phyloP scores from a whole-genome alignment of 192 early-diverging fungal species.

The Coemansia sp. region DNA sequence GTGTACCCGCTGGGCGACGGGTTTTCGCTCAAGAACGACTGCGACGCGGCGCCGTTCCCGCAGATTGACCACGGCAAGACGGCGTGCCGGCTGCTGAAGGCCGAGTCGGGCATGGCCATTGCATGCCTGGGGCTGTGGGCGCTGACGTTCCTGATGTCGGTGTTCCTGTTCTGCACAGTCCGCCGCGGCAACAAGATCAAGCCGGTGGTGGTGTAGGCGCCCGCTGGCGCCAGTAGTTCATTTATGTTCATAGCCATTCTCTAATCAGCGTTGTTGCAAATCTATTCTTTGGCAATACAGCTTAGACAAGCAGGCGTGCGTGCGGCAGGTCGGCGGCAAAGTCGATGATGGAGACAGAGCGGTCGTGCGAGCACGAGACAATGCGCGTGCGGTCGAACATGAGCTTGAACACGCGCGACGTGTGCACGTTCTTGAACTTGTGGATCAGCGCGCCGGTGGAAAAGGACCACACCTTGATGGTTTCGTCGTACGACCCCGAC shows the following conservation, averaged over 20 bases:
- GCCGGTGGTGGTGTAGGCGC: too few relatives aligned
- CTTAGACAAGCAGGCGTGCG: conserved; percentile 19
- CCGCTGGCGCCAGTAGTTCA: too few relatives aligned
- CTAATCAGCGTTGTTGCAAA: too few relatives aligned
- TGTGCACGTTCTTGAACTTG: conserved; percentile 56
- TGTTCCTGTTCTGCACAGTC: conserved; percentile 37
- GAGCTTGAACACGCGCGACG: conserved; percentile 74
- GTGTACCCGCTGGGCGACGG: conserved; percentile 46
- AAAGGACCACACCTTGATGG: conserved; percentile 83
- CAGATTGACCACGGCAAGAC: conserved; percentile 31
- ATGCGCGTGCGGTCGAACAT: conserved; percentile 79
- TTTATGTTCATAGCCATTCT: too few relatives aligned
- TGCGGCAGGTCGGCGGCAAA: conserved; percentile 32
- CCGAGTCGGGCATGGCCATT: conserved; percentile 35
- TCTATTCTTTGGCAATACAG: too few relatives aligned
- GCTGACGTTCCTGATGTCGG: conserved; percentile 26
- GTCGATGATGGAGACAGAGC: conserved; percentile 44
- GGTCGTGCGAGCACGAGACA: conserved; percentile 75
- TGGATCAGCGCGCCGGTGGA: conserved; percentile 59
- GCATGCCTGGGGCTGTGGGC: conserved; percentile 44
- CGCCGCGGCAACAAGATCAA: conserved; percentile 7
- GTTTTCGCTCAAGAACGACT: conserved; percentile 50
- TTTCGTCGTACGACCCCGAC: conserved; percentile 85
- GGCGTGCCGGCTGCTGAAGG: conserved; percentile 40
- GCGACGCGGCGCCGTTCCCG: conserved; percentile 28